Evolutionary conservation across 805 yeast species (phyloP), one percentile per base, ranked within the genome.

Genomic region (Clavispora carvajalis): DNA sequence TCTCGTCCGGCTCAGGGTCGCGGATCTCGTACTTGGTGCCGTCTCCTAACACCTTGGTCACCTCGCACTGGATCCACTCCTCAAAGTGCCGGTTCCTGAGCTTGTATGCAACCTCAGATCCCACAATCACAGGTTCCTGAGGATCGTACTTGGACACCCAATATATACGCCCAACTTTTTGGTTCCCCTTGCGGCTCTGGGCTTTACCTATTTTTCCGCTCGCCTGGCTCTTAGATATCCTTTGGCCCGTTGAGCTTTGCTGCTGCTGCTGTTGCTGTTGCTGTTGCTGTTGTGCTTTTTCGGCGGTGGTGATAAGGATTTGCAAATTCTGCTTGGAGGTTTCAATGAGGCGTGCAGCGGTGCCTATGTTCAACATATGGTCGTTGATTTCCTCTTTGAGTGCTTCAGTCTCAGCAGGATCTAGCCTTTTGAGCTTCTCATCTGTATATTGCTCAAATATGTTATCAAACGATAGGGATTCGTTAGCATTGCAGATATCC

Each of bases 11-110:
- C 55, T 93, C 99, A 0, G 98, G 96, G 60, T 93, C 99, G 52
- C 87, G 79, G n/a, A 93, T 90, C 62, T 93, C 98, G 58, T 82
- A 89, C 51, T 54, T 48, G 38, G 54, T 66, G 1, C 93, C 91
- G 49, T 87, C 95, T 1, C 78, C 77, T n/a, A 79, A 62, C 3
- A 91, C 79, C 49, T 77, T 80, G 21, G 82, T 76, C 12, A 93
- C 95, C 54, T 85, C 88, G 65, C 99, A 93, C 59, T 87, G 96
- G 51, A 93, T 88, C 99, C 99, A 93, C 57, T 91, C 98, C 37
- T 83, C 90, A n/a, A 77, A 72, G 35, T 81, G 83, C 29, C 83
- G 72, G 52, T 77, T 80, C 44, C 74, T 74, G 18, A 89, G 74
- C 57, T 82, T 81, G 65, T 82, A 91, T 1, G 97, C 98, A 0